phyloP scores from a whole-genome alignment of 148 eudicot genomes.

The Rhododendron vialii region DNA sequence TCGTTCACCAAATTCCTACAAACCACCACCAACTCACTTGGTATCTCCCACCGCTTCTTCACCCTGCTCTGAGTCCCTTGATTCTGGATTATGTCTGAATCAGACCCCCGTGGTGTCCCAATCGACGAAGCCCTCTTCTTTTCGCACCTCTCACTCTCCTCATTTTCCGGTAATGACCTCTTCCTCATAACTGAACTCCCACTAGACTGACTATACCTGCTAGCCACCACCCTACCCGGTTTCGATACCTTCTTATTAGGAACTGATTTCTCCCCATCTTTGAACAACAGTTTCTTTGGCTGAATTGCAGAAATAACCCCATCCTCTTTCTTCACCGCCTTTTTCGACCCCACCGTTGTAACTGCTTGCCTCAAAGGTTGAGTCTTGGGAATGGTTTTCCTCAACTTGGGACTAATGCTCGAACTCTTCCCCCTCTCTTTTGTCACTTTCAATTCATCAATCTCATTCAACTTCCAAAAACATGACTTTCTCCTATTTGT shows the following conservation, averaged over 20 bases:
- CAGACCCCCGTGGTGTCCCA: constrained; percentile 29
- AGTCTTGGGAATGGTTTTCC: constrained; percentile 30
- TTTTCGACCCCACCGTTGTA: constrained; percentile 59
- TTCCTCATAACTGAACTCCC: constrained; percentile 58
- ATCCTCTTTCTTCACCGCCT: constrained; percentile 67
- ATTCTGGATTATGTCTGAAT: constrained; percentile 16
- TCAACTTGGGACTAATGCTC: constrained; percentile 65
- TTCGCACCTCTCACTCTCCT: constrained; percentile 48
- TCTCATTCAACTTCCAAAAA: constrained; percentile 71
- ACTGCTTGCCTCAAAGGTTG: constrained; percentile 46
- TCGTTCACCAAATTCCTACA: constrained; percentile 24
- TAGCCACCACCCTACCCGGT: constrained; percentile 72
- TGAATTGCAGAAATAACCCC: constrained; percentile 49
- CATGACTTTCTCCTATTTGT: constrained; percentile 71
- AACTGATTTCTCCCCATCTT: constrained; percentile 55
- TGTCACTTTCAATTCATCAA: constrained; percentile 64
- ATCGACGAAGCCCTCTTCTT: constrained; percentile 61
- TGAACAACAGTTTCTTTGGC: constrained; percentile 86
- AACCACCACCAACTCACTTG: constrained; percentile 36
- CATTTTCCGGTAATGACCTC: constrained; percentile 75
- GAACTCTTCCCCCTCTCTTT: constrained; percentile 56
- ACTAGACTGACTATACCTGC: constrained; percentile 63
- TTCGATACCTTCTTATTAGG: constrained; percentile 54
- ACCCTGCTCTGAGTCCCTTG: constrained; percentile 32
- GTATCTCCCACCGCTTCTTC: constrained; percentile 65